Evolutionary conservation across 331 rosid species (phyloP), one percentile per base, ranked within the genome.

Genomic region (Arachis monticola): DNA sequence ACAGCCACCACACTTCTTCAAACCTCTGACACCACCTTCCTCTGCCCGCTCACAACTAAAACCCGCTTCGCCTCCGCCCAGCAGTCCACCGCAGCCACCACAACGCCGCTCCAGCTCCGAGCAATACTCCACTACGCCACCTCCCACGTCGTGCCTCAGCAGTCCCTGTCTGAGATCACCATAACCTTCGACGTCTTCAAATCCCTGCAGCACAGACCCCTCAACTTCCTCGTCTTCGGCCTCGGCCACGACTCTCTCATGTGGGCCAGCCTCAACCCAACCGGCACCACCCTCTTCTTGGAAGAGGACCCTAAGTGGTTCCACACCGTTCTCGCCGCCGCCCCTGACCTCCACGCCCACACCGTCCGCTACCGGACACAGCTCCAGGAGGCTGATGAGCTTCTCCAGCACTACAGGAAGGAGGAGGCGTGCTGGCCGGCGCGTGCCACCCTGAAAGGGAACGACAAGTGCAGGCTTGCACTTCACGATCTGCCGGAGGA

Each of bases 291-390:
- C 8, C 31, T 91, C 0, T 93, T 93, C 78, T 89, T 93, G 2
- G 98, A 93, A 78, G 98, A 93, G 73, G 93, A 93, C 35, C 97
- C 93, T 0, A 87, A 73, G 57, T 93, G 98, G 98, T 64, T 88
- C 45, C 89, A 91, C 44, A 83, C 84, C 6, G 89, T 93, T 1
- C 75, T 87, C 13, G 85, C 86, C 61, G 64, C 71, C 48, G 78
- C 88, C 2, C 98, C 96, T 0, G 46, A 38, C 17, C 86, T 93
- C 13, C 77, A 35, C 1, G 98, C 97, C 0, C 60, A 70, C 45
- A 75, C 84, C 8, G 88, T 93, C 14, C 60, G 8, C 1, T 93
- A 93, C 85, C 87, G 87, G 0, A 91, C 97, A 0, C 93, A 89
- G 81, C 93, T 91, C 75, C 85, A 69, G 10, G 69, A 90, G 5